These are phyloP conservation scores for Debaryomyces coudertii DNA, from an alignment of 1,139 yeast genomes.

Conservation along the genomic window DNA sequence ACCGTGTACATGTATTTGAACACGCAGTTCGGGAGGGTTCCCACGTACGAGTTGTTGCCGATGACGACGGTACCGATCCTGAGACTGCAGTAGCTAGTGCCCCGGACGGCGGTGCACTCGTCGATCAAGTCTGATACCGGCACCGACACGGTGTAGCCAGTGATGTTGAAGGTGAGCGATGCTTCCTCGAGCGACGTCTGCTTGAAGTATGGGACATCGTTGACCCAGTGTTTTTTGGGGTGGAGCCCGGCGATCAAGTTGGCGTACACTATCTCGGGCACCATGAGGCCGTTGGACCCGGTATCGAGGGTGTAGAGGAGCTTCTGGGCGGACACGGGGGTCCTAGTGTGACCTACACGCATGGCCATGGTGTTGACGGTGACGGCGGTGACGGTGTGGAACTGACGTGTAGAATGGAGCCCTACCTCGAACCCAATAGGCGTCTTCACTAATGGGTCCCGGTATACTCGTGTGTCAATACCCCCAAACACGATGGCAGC, in stretches of 20 bases:
- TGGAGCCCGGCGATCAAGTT: constrained; percentile 22
- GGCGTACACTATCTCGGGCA: constrained; percentile 21
- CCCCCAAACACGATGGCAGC: constrained; percentile 27
- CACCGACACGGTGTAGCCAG: constrained; percentile 23
- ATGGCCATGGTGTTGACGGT: constrained; percentile 23
- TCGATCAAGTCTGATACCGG: constrained; percentile 22
- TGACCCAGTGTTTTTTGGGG: constrained; percentile 12
- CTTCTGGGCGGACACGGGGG: constrained; percentile 20
- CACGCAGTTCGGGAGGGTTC: constrained; percentile 24
- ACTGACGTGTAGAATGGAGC: constrained; percentile 11
- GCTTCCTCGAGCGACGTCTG: constrained; percentile 8
- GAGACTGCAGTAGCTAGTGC: constrained; percentile 19
- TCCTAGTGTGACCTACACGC: constrained; percentile 9
- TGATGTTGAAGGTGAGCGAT: constrained; percentile 19
- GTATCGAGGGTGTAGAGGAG: constrained; percentile 25
- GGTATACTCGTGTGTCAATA: constrained; percentile 19
- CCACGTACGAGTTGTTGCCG: constrained; percentile 21
- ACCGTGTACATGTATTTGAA: constrained; percentile 23
- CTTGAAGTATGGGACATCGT: constrained; percentile 16
- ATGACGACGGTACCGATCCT: constrained; percentile 18
- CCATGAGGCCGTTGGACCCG: constrained; percentile 24
- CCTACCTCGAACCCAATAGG: constrained; percentile 21
- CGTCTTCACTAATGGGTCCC: constrained; percentile 22
- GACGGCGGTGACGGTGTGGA: constrained; percentile 19
- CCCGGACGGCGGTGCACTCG: constrained; percentile 16